A percentile compares a stretch with the other conserved stretches of the same genome.
phyloP scores from a whole-genome alignment of 805 yeast genomes.

The Zygotorulaspora chibaensis region DNA sequence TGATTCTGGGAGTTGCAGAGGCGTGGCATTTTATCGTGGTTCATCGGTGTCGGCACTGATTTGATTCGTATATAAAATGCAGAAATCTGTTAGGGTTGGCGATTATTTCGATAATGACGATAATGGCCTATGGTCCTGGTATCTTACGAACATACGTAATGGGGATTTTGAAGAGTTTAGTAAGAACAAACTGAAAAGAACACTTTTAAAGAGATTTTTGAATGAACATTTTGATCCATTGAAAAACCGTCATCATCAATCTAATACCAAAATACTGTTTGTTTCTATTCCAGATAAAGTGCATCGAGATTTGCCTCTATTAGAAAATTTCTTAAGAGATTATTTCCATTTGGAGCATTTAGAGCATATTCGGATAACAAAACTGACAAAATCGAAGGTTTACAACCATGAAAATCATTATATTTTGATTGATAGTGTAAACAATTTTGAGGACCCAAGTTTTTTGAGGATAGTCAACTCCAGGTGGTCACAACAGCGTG shows the following conservation, averaged over 20 bases:
- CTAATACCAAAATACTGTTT: conserved; percentile 25
- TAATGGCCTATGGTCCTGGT: conserved; percentile 39
- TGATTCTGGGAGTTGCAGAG: too few species aligned
- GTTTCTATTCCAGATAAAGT: conserved; percentile 34
- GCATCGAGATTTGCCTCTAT: conserved; percentile 28
- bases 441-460: conserved; percentile 29
- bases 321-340: conserved; percentile 32
- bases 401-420: conserved; percentile 35
- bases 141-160: conserved; percentile 32
- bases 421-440: conserved; percentile 27
- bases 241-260: conserved; percentile 7
- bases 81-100: conserved; percentile 27
- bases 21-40: too few species aligned
- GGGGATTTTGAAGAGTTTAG: conserved; percentile 37
- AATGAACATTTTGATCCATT: conserved; percentile 20
- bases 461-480: conserved; percentile 25
- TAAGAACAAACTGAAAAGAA: conserved; percentile 25
- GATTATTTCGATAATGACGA: conserved; percentile 33
- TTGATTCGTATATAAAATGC: conserved; percentile 14
- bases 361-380: conserved; percentile 28
- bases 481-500: conserved; percentile 8
- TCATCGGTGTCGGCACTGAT: not conserved
- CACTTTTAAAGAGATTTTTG: conserved; percentile 31
- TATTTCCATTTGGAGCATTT: conserved; percentile 32
- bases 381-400: conserved; percentile 28